phyloP scores from a whole-genome alignment of 2,329 filamentous ascomycete species.

The Xylaria sp. region DNA sequence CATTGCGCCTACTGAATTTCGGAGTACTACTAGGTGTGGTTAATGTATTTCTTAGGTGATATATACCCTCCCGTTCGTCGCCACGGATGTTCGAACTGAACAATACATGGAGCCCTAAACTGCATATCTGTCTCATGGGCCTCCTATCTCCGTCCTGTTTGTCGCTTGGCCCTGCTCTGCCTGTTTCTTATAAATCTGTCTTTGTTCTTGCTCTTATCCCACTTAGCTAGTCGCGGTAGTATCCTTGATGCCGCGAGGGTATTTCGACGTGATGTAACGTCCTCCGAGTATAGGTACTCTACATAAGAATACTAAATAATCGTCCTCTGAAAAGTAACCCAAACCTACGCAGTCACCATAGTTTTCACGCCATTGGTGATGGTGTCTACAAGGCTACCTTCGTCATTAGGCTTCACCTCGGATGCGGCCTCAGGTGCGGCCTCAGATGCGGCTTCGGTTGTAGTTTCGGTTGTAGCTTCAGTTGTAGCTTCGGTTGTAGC shows the following conservation, averaged over 20 bases:
- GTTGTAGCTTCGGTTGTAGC: conserved; percentile 28
- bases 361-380: conserved; percentile 35
- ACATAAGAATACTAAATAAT: neutral
- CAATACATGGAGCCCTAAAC: too few species aligned
- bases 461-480: neutral
- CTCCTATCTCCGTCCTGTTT: neutral
- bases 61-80: neutral
- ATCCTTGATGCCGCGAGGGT: neutral
- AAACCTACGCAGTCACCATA: conserved; percentile 19
- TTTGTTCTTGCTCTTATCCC: neutral
- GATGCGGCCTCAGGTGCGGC: conserved; percentile 21
- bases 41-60: too few species aligned
- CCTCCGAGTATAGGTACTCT: neutral
- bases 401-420: conserved; percentile 19
- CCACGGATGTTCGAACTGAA: neutral
- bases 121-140: too few species aligned
- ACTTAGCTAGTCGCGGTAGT: neutral
- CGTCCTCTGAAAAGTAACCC: neutral
- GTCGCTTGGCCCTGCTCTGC: neutral
- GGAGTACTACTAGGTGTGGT: too few species aligned
- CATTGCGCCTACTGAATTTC: too few species aligned
- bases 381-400: conserved; percentile 16
- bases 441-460: conserved; percentile 21
- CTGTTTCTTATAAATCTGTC: neutral
- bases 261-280: neutral